phyloP scores from a whole-genome alignment of 176 grass and related monocot genomes.

The Bromus sterilis region DNA sequence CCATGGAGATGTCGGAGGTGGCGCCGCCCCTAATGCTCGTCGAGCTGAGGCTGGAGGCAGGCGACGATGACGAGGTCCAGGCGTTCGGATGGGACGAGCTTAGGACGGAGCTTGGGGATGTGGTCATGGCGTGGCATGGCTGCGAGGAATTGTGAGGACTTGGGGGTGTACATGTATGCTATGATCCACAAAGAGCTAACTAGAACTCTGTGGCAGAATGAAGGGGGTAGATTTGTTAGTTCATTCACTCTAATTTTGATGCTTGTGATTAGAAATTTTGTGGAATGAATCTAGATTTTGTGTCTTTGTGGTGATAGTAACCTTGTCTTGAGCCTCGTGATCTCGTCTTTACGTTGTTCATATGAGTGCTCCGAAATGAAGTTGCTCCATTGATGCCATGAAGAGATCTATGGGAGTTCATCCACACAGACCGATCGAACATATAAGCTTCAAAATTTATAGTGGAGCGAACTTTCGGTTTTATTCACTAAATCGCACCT shows the following conservation, averaged over 20 bases:
- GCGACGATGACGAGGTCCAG: constrained; percentile 12
- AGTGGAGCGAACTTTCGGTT: too few relatives aligned
- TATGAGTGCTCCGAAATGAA: too few relatives aligned
- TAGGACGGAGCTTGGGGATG: constrained; percentile 60
- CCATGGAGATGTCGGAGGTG: constrained; percentile 71
- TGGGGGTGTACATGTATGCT: constrained; percentile 9
- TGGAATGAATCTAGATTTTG: background rate
- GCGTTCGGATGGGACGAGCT: constrained; percentile 72
- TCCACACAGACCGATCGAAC: too few relatives aligned
- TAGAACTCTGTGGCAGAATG: background rate
- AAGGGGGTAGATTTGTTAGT: constrained; percentile 9
- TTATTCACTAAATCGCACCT: too few relatives aligned
- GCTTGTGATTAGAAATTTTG: background rate
- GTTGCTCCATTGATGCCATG: too few relatives aligned
- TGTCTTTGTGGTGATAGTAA: background rate
- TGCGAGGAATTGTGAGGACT: constrained; percentile 19
- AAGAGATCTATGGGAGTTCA: too few relatives aligned
- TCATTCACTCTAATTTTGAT: constrained; percentile 18
- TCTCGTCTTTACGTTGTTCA: too few relatives aligned
- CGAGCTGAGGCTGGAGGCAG: constrained; percentile 50
- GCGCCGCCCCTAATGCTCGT: constrained; percentile 53
- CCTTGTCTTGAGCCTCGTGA: too few relatives aligned
- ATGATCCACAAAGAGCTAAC: background rate
- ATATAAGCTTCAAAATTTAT: too few relatives aligned
- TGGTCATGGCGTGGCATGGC: constrained; percentile 62